Evolutionary conservation across 2,329 filamentous ascomycete genomes (phyloP).

Genomic region (Diaporthe sp.): DNA sequence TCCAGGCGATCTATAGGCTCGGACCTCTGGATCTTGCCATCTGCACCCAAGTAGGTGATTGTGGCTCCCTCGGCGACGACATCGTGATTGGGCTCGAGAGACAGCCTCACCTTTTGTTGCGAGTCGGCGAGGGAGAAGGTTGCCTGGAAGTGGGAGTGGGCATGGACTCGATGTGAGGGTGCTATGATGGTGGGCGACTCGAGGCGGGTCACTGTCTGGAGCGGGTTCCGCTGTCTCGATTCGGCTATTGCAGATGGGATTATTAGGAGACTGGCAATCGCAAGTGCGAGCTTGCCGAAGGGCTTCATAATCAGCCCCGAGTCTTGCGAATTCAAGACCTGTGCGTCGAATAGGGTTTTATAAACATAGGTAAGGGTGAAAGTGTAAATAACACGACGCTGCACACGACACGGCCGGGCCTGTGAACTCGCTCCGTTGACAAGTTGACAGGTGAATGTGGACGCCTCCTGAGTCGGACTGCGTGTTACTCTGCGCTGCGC

Average conservation of each 20-base stretch:
- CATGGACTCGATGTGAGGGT: slow-evolving; percentile 82
- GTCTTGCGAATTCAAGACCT: slow-evolving; percentile 23
- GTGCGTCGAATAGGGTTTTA: not conserved
- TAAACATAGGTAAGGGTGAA: slow-evolving; percentile 20
- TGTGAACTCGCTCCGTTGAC: not conserved
- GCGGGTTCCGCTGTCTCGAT: slow-evolving; percentile 81
- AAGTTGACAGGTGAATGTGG: not conserved
- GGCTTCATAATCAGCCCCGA: slow-evolving; percentile 37
- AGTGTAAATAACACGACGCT: not conserved
- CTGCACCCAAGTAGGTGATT: slow-evolving; percentile 78
- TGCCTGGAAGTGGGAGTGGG: slow-evolving; percentile 87
- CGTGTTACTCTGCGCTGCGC: not conserved
- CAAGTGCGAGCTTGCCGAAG: slow-evolving; percentile 35
- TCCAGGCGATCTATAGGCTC: slow-evolving; percentile 79
- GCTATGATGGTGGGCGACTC: slow-evolving; percentile 77
- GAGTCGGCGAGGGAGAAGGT: slow-evolving; percentile 81
- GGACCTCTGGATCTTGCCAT: slow-evolving; percentile 77
- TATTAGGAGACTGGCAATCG: slow-evolving; percentile 46
- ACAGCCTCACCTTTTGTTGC: slow-evolving; percentile 80
- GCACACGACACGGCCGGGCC: not conserved
- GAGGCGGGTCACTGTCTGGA: slow-evolving; percentile 80
- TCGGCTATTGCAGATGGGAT: slow-evolving; percentile 64
- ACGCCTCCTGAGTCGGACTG: slow-evolving; percentile 10
- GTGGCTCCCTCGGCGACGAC: slow-evolving; percentile 83
- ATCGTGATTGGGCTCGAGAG: slow-evolving; percentile 91